phyloP scores from a whole-genome alignment of 352 stramenopile genomes.

The Pythium inflatum region DNA sequence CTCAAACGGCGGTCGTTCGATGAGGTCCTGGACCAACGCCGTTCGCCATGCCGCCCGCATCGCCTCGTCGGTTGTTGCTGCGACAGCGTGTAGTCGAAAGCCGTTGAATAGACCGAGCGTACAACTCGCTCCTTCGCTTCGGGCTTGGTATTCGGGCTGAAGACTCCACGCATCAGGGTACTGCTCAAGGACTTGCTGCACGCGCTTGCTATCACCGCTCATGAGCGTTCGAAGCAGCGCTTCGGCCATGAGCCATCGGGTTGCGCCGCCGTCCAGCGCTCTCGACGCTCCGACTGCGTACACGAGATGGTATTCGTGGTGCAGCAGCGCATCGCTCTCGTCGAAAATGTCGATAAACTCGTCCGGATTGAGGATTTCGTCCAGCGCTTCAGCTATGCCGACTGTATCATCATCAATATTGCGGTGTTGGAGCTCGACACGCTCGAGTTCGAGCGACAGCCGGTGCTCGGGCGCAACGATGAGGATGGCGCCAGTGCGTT shows the following conservation, averaged over 20 bases:
- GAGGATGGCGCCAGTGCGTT: slow-evolving; percentile 49
- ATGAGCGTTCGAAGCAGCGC: slow-evolving; percentile 41
- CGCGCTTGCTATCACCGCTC: slow-evolving; percentile 14
- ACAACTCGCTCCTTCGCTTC: slow-evolving; percentile 32
- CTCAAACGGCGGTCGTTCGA: slow-evolving; percentile 61
- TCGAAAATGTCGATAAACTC: slow-evolving; percentile 86
- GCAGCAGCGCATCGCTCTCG: slow-evolving; percentile 86
- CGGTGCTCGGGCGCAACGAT: slow-evolving; percentile 86
- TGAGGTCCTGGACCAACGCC: slow-evolving; percentile 62
- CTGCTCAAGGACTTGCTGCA: slow-evolving; percentile 43
- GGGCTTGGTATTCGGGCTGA: slow-evolving; percentile 41
- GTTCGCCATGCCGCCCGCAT: slow-evolving; percentile 36
- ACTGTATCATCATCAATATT: background rate
- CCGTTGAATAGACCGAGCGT: slow-evolving; percentile 39
- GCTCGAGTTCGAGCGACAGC: slow-evolving; percentile 88
- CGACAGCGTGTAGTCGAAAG: slow-evolving; percentile 40
- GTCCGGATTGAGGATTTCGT: slow-evolving; percentile 50
- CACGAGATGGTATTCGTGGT: slow-evolving; percentile 88
- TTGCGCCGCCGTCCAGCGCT: slow-evolving; percentile 48
- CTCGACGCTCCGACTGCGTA: slow-evolving; percentile 73
- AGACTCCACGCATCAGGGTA: slow-evolving; percentile 41
- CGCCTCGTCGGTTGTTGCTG: slow-evolving; percentile 8
- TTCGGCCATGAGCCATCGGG: slow-evolving; percentile 66
- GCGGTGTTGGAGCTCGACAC: slow-evolving; percentile 43
- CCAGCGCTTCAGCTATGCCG: slow-evolving; percentile 29